Percentiles rank a stretch among this genome's conserved stretches.
These are phyloP conservation scores for Oryza glumipatula DNA, from an alignment of 176 grass and related monocot species.

Conservation along the genomic window DNA sequence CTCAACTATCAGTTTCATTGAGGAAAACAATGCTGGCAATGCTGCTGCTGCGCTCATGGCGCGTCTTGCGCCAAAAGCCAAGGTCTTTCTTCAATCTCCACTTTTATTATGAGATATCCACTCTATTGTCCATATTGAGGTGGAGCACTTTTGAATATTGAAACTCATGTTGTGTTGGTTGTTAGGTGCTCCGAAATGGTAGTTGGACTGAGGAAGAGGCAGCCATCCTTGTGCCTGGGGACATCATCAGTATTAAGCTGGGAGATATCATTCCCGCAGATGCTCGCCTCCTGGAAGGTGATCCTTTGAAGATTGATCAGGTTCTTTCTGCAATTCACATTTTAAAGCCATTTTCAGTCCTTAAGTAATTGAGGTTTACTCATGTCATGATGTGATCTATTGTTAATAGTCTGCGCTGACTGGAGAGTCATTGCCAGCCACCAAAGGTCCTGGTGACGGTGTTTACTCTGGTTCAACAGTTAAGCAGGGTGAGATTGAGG, in stretches of 20 bases:
- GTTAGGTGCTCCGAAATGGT: slow-evolving; percentile 47
- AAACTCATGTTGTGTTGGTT: slow-evolving; percentile 4
- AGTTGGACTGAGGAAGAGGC: neutral
- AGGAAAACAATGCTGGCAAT: slow-evolving; percentile 61
- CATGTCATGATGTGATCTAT: neutral
- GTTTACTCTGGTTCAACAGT: neutral
- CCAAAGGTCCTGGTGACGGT: neutral
- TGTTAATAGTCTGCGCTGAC: neutral
- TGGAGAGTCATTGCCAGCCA: neutral
- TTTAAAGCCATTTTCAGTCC: neutral
- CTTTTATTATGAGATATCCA: slow-evolving; percentile 22
- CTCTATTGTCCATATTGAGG: neutral
- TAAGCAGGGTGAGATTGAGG: neutral
- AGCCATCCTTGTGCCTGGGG: neutral
- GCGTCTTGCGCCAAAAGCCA: slow-evolving; percentile 62
- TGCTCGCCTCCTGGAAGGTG: neutral
- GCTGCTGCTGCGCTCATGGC: slow-evolving; percentile 58
- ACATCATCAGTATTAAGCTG: slow-evolving; percentile 7
- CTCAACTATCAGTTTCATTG: slow-evolving; percentile 62
- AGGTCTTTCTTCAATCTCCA: slow-evolving; percentile 38
- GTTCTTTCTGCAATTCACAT: neutral
- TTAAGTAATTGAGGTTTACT: neutral
- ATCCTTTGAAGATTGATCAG: neutral
- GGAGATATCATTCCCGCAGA: slow-evolving; percentile 1
- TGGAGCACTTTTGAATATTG: neutral